Evolutionary conservation across 495 filamentous ascomycete species (phyloP), one percentile per base, ranked within the genome.

Genomic region (Echria macrotheca): DNA sequence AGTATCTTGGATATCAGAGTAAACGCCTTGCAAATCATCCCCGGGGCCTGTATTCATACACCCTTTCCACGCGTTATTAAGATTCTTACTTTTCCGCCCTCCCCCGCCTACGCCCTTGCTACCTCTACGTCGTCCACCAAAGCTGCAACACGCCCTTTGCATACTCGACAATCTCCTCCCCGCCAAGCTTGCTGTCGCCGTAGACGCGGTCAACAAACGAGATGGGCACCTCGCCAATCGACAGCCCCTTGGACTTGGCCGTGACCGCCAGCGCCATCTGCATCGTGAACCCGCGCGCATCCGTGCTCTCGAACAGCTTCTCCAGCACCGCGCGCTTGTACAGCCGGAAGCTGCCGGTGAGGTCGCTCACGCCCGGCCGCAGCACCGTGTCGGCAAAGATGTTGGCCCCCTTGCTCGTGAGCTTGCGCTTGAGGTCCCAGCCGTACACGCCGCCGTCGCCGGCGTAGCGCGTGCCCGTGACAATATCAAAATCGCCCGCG

Each of bases 131-230:
- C 24, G 59, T 52, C 64, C 64, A 66, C 91, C 91, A 97, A 49
- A 97, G 70, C 58, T 68, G 84, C 46, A 97, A 59, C 22, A 98
- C 91, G 5, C 93, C 93, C 79, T 95, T 95, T 29, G 87, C 81
- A 69, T 97, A 98, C 67, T 95, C 88, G n/a, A 94, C 88, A 69
- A 98, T 98, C 77, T 98, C 93, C 66, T 86, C 82, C 9, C 89
- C 90, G 5, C 91, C 91, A 22, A 96, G 69, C 76, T 98, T 98
- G 61, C 85, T 90, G 67, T 97, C 93, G 4, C 93, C 93, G 63
- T 94, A 96, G 28, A 98, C 70, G 32, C 93, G 81, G 66, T 98
- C 93, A 33, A 98, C 93, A 69, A 98, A 98, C 18, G 80, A 84
- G 56, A 98, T 97, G 4, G 91, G 93, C 49, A 93, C 90, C 76